These are phyloP conservation scores for Scleroderma citrinum DNA, from an alignment of 768 basidiomycete species.

Conservation along the genomic window DNA sequence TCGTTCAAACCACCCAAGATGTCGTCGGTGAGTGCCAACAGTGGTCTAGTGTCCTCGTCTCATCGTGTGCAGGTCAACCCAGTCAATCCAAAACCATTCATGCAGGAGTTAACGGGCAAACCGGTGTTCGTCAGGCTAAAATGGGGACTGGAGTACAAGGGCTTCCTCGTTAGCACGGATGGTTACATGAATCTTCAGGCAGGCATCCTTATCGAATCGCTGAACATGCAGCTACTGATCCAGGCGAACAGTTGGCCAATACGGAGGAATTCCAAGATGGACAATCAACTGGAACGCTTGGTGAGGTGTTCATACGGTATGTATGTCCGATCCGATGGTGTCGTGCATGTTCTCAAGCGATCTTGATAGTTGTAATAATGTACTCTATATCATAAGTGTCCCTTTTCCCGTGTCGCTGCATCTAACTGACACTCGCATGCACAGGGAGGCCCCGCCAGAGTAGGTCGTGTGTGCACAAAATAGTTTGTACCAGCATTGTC, in stretches of 20 bases:
- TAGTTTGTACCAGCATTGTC: too few relatives aligned
- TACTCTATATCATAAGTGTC: constrained; percentile 88
- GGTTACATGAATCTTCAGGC: constrained; percentile 99
- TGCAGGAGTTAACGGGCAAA: constrained; percentile 98
- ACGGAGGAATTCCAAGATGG: constrained; percentile 98
- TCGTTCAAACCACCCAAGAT: constrained; percentile 45
- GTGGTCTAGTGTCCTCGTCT: constrained; percentile 1
- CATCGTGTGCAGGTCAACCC: constrained; percentile 62
- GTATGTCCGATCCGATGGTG: background rate
- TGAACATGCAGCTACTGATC: background rate
- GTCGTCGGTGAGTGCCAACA: constrained; percentile 48
- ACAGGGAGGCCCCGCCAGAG: constrained; percentile 74
- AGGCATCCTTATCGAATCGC: constrained; percentile 5
- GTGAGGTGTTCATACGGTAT: constrained; percentile 97
- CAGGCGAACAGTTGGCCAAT: constrained; percentile 74
- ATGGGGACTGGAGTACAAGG: constrained; percentile 99
- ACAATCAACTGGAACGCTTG: constrained; percentile 91
- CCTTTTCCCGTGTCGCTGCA: constrained; percentile 7
- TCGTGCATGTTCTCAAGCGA: constrained; percentile 7
- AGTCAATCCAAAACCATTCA: constrained; percentile 98
- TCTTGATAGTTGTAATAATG: constrained; percentile 79
- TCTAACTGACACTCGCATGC: constrained; percentile 22
- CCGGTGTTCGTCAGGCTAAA: constrained; percentile 92
- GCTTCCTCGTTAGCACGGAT: constrained; percentile 97
- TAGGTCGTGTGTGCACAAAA: constrained; percentile 10